A percentile compares a stretch with the other conserved stretches of the same genome.
These are phyloP conservation scores for Malassezia globosa DNA, from an alignment of 1,284 basidiomycete species.

Conservation along the genomic window DNA sequence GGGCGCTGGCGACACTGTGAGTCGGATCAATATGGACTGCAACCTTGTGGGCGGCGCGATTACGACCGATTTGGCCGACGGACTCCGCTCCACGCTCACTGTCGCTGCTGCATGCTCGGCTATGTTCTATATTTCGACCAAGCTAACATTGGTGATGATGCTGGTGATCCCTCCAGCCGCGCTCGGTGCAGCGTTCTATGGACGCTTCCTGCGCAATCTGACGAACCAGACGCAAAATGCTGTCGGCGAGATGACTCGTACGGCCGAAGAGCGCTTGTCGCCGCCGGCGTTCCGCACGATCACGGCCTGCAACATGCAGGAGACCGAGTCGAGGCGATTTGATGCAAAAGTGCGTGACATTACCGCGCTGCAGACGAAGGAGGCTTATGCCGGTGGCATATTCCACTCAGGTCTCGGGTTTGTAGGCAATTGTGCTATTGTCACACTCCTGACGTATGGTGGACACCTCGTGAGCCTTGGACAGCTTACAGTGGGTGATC, in stretches of 20 bases:
- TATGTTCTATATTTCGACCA: slow-evolving; percentile 90
- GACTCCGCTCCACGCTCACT: slow-evolving; percentile 35
- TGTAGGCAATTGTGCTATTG: slow-evolving; percentile 83
- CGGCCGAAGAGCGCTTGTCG: slow-evolving; percentile 81
- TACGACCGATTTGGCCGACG: slow-evolving; percentile 42
- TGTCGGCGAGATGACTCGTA: slow-evolving; percentile 77
- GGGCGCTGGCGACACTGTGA: slow-evolving; percentile 86
- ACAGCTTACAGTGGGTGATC: slow-evolving; percentile 57
- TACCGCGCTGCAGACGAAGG: slow-evolving; percentile 66
- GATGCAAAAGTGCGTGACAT: slow-evolving; percentile 57
- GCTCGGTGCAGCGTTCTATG: slow-evolving; percentile 89
- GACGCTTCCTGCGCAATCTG: slow-evolving; percentile 80
- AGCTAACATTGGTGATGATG: slow-evolving; percentile 82
- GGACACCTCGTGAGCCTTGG: slow-evolving; percentile 79
- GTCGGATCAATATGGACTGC: slow-evolving; percentile 78
- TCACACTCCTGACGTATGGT: slow-evolving; percentile 82
- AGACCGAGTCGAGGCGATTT: slow-evolving; percentile 57
- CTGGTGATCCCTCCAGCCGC: slow-evolving; percentile 88
- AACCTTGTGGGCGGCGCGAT: slow-evolving; percentile 88
- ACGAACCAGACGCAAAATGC: slow-evolving; percentile 87
- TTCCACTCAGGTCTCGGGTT: slow-evolving; percentile 81
- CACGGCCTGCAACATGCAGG: slow-evolving; percentile 70
- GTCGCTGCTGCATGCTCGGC: slow-evolving; percentile 60
- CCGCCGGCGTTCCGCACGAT: slow-evolving; percentile 69
- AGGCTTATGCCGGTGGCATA: slow-evolving; percentile 78